Evolutionary conservation across 2,329 filamentous ascomycete species (phyloP), one percentile per base, ranked within the genome.

Genomic region (Diaporthe capsici): DNA sequence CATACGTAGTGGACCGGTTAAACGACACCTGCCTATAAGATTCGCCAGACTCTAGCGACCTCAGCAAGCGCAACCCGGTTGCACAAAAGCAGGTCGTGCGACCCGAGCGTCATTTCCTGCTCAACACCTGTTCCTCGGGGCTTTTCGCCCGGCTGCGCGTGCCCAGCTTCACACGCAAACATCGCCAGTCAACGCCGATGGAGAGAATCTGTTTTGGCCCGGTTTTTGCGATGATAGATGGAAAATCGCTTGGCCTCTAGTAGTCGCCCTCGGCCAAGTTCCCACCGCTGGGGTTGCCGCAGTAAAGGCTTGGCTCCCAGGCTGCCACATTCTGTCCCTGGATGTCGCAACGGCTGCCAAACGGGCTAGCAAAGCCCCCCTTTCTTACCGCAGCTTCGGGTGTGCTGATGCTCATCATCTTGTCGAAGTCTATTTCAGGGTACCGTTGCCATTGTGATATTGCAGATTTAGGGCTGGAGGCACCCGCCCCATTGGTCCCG

Each of bases 351-450:
- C 49, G 60, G 68, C 17, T 73, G 34, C 34, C 58, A 63, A 25
- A 55, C 57, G 31, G 31, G 37, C 44, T 68, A 57, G 60, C 39
- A 55, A 49, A 58, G 44, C 72, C 72, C 72, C 72, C 72, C 75
- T 72, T 60, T 72, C 67, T 72, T 68, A 76, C 75, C 58, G 67
- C 72, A 76, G 60, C 55, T 51, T 57, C 22, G 31, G 42, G 31
- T 63, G 49, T 71, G 72, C 75, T 76, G 51, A 60, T 65, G 73
- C 60, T 73, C 73, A 75, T 72, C 55, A 67, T 42, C 73, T 65
- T 34, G 37, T 57, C 51, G 47, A 58, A 60, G 75, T 53, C 72
- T 61, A 65, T 71, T 55, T 58, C 70, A 70, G 49, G 71, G 39
- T 65, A 37, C 58, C 55, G 39, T 39, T 68, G 47, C 73, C 55